Percentiles rank a stretch among this genome's conserved stretches.
phyloP scores from a whole-genome alignment of 805 yeast species.

The Komagataella pseudopastoris region DNA sequence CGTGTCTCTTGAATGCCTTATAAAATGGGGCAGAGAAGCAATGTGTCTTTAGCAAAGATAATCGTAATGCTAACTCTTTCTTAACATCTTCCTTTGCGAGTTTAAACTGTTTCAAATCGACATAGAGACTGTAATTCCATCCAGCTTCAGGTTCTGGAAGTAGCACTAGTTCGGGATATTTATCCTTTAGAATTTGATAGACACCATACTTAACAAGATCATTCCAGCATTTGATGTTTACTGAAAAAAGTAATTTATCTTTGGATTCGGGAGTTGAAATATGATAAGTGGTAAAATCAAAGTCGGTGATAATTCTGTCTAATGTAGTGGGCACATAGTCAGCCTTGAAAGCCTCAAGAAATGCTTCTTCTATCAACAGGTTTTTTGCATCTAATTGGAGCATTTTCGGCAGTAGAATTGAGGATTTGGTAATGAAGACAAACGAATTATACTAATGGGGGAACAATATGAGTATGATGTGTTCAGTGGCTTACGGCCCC shows the following conservation, averaged over 20 bases:
- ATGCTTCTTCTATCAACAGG: slow-evolving; percentile 66
- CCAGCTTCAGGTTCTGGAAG: slow-evolving; percentile 51
- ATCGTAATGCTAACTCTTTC: slow-evolving; percentile 39
- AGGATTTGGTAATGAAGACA: not conserved
- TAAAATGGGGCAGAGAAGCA: slow-evolving; percentile 90
- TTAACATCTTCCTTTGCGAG: slow-evolving; percentile 31
- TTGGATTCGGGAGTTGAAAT: slow-evolving; percentile 77
- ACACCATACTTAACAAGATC: slow-evolving; percentile 64
- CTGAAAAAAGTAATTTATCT: slow-evolving; percentile 48
- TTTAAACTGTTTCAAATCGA: slow-evolving; percentile 39
- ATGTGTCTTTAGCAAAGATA: slow-evolving; percentile 72
- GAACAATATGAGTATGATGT: not conserved
- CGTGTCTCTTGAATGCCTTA: slow-evolving; percentile 71
- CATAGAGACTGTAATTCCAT: slow-evolving; percentile 63
- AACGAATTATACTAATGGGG: not conserved
- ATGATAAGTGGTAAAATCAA: slow-evolving; percentile 92
- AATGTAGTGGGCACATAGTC: slow-evolving; percentile 36
- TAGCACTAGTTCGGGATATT: slow-evolving; percentile 30
- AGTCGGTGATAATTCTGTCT: slow-evolving; percentile 87
- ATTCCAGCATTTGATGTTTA: slow-evolving; percentile 63
- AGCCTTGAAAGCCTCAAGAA: slow-evolving; percentile 51
- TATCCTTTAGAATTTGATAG: slow-evolving; percentile 32
- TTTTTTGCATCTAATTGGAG: slow-evolving; percentile 78
- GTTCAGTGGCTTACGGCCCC: not conserved
- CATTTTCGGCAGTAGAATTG: slow-evolving; percentile 29